Evolutionary conservation across 495 filamentous ascomycete species (phyloP).

Genomic region (Cladorrhinum samala): DNA sequence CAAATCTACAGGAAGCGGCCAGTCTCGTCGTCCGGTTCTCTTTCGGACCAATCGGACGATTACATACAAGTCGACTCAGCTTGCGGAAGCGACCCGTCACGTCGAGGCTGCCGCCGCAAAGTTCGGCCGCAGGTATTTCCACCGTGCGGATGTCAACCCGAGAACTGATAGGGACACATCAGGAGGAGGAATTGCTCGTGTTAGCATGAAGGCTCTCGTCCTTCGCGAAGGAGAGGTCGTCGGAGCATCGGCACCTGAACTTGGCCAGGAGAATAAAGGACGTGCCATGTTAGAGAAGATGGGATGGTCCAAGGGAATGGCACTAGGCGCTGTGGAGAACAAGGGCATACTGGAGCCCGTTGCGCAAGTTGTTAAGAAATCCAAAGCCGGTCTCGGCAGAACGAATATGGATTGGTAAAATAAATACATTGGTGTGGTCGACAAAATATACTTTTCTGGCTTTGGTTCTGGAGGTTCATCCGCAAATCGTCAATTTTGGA

Average conservation of each 20-base stretch:
- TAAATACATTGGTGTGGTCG: too few relatives aligned
- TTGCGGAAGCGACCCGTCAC: constrained; percentile 26
- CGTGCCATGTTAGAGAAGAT: constrained; percentile 92
- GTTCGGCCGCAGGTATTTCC: constrained; percentile 43
- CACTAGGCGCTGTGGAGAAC: constrained; percentile 74
- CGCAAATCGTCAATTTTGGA: too few relatives aligned
- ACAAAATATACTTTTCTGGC: too few relatives aligned
- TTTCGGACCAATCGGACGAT: constrained; percentile 63
- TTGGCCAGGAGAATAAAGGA: constrained; percentile 78
- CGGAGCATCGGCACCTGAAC: constrained; percentile 74
- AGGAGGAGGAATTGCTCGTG: constrained; percentile 15
- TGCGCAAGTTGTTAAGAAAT: constrained; percentile 78
- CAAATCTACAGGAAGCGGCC: constrained; percentile 70
- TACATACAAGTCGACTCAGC: constrained; percentile 41
- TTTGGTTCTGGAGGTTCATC: too few relatives aligned
- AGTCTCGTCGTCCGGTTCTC: constrained; percentile 68
- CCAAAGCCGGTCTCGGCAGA: constrained; percentile 70
- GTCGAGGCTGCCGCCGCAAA: constrained; percentile 37
- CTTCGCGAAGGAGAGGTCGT: constrained; percentile 88
- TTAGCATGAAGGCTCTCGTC: constrained; percentile 36
- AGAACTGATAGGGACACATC: background rate
- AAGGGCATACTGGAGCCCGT: constrained; percentile 86
- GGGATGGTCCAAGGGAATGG: constrained; percentile 89
- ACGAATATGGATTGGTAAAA: constrained; percentile 36
- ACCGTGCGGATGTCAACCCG: constrained; percentile 33